Evolutionary conservation across 2,329 filamentous ascomycete species (phyloP).

Genomic region (Phialocephala subalpina): DNA sequence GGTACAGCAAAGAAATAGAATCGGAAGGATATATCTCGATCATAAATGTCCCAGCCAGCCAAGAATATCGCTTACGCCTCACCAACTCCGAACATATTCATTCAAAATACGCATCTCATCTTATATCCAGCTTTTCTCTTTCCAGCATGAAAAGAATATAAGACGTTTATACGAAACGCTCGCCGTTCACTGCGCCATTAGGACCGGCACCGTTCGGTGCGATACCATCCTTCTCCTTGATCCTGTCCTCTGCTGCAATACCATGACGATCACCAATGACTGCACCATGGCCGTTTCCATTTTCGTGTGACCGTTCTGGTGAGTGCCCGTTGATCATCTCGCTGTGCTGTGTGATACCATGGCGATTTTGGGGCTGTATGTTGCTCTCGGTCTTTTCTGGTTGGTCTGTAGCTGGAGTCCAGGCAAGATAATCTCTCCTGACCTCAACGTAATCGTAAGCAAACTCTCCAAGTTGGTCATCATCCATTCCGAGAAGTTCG

Average conservation of each 20-base stretch:
- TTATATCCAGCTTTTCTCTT: neutral
- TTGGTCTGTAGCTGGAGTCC: slow-evolving; percentile 78
- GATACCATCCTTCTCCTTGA: slow-evolving; percentile 36
- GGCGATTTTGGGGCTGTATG: slow-evolving; percentile 68
- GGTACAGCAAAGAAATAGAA: slow-evolving; percentile 1
- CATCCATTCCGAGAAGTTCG: slow-evolving; percentile 87
- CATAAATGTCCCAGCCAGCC: slow-evolving; percentile 1
- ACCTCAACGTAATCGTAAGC: slow-evolving; percentile 93
- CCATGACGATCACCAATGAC: slow-evolving; percentile 61
- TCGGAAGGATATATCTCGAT: neutral
- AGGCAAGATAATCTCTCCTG: slow-evolving; percentile 85
- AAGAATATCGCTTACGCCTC: slow-evolving; percentile 2
- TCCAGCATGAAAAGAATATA: neutral
- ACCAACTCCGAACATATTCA: slow-evolving; percentile 9
- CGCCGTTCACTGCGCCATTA: neutral
- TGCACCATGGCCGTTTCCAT: slow-evolving; percentile 50
- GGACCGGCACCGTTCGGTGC: neutral
- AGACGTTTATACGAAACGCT: neutral
- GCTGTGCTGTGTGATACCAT: slow-evolving; percentile 76
- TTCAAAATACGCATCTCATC: neutral
- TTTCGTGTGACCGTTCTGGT: slow-evolving; percentile 46
- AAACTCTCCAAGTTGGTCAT: slow-evolving; percentile 90
- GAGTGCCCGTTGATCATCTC: slow-evolving; percentile 68
- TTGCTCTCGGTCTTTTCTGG: slow-evolving; percentile 61
- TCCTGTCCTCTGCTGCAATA: slow-evolving; percentile 53